Conservation (phyloP, 2,329 filamentous ascomycete genomes). For the Trichoderma guizhouense region DNA sequence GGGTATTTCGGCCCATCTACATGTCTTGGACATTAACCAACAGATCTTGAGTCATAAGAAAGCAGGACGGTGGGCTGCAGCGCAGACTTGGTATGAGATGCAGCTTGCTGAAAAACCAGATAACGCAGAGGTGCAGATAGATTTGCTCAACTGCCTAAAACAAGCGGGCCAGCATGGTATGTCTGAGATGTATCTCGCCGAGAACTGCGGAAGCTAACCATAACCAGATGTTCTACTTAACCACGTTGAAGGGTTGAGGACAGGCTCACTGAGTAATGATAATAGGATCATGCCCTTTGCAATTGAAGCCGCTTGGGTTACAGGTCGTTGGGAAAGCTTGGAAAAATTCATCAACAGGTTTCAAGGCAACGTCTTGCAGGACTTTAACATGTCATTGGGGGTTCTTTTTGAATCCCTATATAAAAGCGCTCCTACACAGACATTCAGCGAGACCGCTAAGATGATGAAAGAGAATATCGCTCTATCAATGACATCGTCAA, state of each 20-base stretch:
- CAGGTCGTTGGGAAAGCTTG: conserved; percentile 74
- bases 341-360: conserved; percentile 61
- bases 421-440: conserved; percentile 48
- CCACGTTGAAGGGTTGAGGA: conserved; percentile 74
- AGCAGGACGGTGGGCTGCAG: conserved; percentile 87
- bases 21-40: conserved; percentile 85
- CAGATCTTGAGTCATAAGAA: conserved; percentile 91
- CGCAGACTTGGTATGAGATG: conserved; percentile 97
- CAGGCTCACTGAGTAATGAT: conserved; percentile 45
- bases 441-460: conserved; percentile 57
- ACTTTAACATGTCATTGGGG: conserved; percentile 83
- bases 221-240: conserved; percentile 74
- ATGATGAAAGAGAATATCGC: conserved; percentile 68
- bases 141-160: conserved; percentile 82
- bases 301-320: conserved; percentile 89
- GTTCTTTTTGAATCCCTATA: conserved; percentile 53
- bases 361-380: conserved; percentile 45
- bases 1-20: conserved; percentile 84
- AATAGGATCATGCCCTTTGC: conserved; percentile 75
- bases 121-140: conserved; percentile 73
- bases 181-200: conserved; percentile 23
- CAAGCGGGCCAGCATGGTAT: conserved; percentile 93
- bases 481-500: conserved; percentile 69
- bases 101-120: conserved; percentile 76
- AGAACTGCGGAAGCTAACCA: conserved; percentile 23